phyloP scores from a whole-genome alignment of 2,329 filamentous ascomycete genomes.

The Zymoseptoria passerinii region DNA sequence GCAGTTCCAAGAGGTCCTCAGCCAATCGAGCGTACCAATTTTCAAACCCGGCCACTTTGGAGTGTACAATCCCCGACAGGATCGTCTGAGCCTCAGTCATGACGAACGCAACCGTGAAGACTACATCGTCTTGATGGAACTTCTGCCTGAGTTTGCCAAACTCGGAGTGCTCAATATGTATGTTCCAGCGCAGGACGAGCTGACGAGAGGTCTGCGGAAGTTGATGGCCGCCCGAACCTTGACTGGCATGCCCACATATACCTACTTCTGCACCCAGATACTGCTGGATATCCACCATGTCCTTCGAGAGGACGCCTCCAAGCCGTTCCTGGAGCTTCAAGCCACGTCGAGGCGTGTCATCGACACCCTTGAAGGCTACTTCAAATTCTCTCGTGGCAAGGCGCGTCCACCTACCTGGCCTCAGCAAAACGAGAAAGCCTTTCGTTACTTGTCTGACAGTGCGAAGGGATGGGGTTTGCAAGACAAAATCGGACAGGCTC shows the following conservation, averaged over 20 bases:
- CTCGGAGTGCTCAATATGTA: neutral
- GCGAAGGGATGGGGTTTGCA: constrained; percentile 2
- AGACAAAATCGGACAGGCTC: constrained; percentile 2
- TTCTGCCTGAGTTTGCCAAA: constrained; percentile 6
- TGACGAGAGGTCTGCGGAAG: neutral
- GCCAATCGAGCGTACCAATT: neutral
- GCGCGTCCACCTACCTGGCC: neutral
- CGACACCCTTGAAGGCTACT: constrained; percentile 1
- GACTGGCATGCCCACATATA: constrained; percentile 1
- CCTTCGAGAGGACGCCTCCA: neutral
- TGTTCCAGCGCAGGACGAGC: constrained; percentile 1
- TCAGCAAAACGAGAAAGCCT: neutral
- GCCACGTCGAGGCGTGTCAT: neutral
- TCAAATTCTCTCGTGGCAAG: neutral
- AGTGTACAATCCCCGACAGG: constrained; percentile 1
- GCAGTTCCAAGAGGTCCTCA: constrained; percentile 1
- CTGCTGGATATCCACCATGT: neutral
- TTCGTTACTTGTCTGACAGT: neutral
- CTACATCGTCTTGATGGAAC: constrained; percentile 1
- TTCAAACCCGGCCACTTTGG: constrained; percentile 2
- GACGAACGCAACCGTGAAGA: constrained; percentile 2
- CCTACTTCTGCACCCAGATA: constrained; percentile 2
- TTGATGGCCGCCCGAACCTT: neutral
- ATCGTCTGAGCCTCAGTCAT: neutral
- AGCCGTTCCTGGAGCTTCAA: constrained; percentile 1